Base-by-base conservation (phyloP, 495 filamentous ascomycete species). In the Xylaria cubensis region DNA sequence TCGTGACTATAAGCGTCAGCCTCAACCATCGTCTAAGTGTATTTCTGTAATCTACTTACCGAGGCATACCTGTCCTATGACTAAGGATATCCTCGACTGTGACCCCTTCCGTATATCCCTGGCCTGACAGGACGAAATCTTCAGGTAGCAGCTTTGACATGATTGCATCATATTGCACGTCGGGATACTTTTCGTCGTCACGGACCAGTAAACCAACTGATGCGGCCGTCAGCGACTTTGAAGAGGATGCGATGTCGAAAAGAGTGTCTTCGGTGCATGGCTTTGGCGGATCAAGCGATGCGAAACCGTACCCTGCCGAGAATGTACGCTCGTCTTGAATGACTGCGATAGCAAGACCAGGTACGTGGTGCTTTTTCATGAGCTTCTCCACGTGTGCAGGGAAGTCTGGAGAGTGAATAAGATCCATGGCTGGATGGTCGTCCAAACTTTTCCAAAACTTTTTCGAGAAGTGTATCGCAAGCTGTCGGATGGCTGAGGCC, bases 191-290 rank as follows among this genome's bases (percentile, higher is more conserved):
- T n/a, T 75, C 69, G 51, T 78, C 78, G 61, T 87, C 83, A 26
- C 85, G 81, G 26, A 89, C 79, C 0, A 83, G 78, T n/a, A 88
- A 71, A 1, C 83, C 84, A 3, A 86, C 76, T 1, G 83, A 80
- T 4, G 88, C 84, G 2, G 84, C 83, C 10, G 85, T 88, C 72
- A 89, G 83, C 5, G 86, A 86, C 75, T 89, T 89, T 12, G 86
- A 88, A 13, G 82, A 87, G 34, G 85, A 87, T 8, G 75, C 82
- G 58, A 80, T 77, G 42, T 78, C 73, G 34, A 80, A 80, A 3
- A 80, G 78, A 15, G 74, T 77, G 55, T 84, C 79, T 9, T 81
- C 74, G 6, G 85, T 87, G 64, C 85, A 83, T 10, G 74, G 76
- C 13, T 76, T 80, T 26, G 73, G 65, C 13, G 70, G 64, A 21